Conservation (phyloP, 2,329 filamentous ascomycete species). For the Fusarium praegraminearum region DNA sequence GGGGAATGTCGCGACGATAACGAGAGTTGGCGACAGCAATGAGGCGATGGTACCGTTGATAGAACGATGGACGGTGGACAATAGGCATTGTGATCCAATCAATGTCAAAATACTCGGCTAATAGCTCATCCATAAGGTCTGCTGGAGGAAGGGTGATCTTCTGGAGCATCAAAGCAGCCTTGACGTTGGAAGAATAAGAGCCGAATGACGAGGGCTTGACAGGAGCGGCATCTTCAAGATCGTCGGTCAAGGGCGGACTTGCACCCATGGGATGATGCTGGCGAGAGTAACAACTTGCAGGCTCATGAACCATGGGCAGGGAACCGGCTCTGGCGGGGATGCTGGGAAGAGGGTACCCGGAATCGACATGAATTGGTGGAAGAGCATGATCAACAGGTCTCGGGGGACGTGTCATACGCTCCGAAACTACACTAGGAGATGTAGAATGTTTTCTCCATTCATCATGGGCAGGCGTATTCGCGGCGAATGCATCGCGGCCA, state of each 20-base stretch:
- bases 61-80: conserved; percentile 43
- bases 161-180: conserved; percentile 46
- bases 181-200: conserved; percentile 47
- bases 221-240: conserved; percentile 42
- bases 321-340: conserved; percentile 30
- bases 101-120: conserved; percentile 44
- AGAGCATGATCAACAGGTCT: conserved; percentile 38
- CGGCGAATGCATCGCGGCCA: conserved; percentile 31
- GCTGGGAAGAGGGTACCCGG: conserved; percentile 26
- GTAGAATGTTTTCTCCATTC: conserved; percentile 42
- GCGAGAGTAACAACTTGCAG: conserved; percentile 36
- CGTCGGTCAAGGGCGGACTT: conserved; percentile 46
- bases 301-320: conserved; percentile 36
- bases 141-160: conserved; percentile 44
- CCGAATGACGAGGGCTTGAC: conserved; percentile 45
- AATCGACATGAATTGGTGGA: conserved; percentile 41
- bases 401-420: conserved; percentile 31
- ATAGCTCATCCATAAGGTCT: conserved; percentile 46
- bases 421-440: conserved; percentile 33
- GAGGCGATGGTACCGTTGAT: conserved; percentile 46
- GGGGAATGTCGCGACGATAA: conserved; percentile 46
- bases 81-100: conserved; percentile 46
- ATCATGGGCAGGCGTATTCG: conserved; percentile 38
- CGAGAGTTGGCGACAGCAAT: conserved; percentile 47
- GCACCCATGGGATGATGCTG: conserved; percentile 39